phyloP scores from a whole-genome alignment of 192 early-diverging fungal species.

The Thamnidium elegans region DNA sequence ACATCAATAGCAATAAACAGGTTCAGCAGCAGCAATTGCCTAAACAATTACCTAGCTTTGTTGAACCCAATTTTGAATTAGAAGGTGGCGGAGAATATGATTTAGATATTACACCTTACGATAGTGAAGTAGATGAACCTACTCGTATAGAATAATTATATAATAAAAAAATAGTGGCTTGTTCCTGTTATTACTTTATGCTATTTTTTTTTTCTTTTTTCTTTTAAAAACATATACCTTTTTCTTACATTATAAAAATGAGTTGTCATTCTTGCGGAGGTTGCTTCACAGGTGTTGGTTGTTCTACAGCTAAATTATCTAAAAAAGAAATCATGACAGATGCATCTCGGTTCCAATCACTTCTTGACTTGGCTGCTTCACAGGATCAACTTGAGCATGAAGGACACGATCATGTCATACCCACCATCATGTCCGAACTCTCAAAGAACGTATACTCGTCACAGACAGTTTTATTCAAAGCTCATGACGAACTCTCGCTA shows the following conservation, averaged over 20 bases:
- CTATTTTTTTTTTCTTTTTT: slow-evolving; percentile 5
- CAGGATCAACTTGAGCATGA: neutral
- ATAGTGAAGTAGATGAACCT: slow-evolving; percentile 11
- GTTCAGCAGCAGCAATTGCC: neutral
- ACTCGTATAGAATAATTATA: neutral
- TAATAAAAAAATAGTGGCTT: slow-evolving; percentile 5
- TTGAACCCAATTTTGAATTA: neutral
- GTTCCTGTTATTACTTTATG: slow-evolving; percentile 1
- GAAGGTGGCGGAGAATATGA: slow-evolving; percentile 2
- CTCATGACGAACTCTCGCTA: slow-evolving; percentile 12
- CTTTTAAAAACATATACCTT: neutral
- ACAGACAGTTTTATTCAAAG: slow-evolving; percentile 17
- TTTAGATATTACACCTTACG: slow-evolving; percentile 3
- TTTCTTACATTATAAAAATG: slow-evolving; percentile 11
- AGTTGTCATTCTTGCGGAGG: slow-evolving; percentile 28
- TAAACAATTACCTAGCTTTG: slow-evolving; percentile 9
- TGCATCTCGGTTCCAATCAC: neutral
- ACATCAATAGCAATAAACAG: neutral
- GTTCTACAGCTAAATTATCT: slow-evolving; percentile 11
- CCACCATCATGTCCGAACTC: slow-evolving; percentile 18
- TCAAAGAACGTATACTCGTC: slow-evolving; percentile 26
- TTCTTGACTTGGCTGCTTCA: slow-evolving; percentile 7
- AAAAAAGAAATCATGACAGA: neutral
- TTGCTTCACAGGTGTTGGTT: slow-evolving; percentile 25
- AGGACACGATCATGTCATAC: slow-evolving; percentile 27